Evolutionary conservation across 2,329 filamentous ascomycete genomes (phyloP), one percentile per base, ranked within the genome.

Genomic region (Fonsecaea monophora): DNA sequence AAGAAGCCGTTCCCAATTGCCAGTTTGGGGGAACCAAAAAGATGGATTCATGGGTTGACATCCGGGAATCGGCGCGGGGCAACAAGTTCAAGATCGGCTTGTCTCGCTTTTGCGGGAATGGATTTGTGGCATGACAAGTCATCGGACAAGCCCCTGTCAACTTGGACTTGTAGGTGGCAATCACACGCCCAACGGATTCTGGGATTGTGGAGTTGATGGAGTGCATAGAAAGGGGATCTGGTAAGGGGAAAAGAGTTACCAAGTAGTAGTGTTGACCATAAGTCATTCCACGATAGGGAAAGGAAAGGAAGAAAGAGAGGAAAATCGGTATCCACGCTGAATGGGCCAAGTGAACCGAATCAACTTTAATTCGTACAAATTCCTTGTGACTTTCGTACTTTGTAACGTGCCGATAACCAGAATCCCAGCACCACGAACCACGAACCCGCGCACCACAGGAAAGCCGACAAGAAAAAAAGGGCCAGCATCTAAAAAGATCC

Each of bases 51-150:
- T 48, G 18, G 40, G 13, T 13, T 21, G 45, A 25, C 45, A 53
- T 45, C 37, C 45, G 59, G 34, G 18, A 50, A 50, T 50, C 45
- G 45, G 59, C 53, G 48, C 59, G 59, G 57, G 45, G 57, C 57
- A 60, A 12, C 45, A 10, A 50, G 18, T 10, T 48, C 42, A 18
- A 50, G 45, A 50, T 50, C 45, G 45, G 45, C 45, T 50, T 50
- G 15, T 50, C 6, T 25, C 45, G 10, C 12, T 50, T 50, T 50
- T 4, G 7, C 45, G 42, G 42, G 42, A 45, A 45, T 45, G 42
- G n/a, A 25, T 18, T 25, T 10, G 45, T 50, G 45, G 45, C 7
- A 50, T 50, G 45, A 50, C 45, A 50, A 50, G 10, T 50, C 45
- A 25, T 12, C 42, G 42, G 42, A 25, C 42, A 21, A 48, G 18